Evolutionary conservation across 2,329 filamentous ascomycete genomes (phyloP).

Genomic region (Aspergillus sp.): DNA sequence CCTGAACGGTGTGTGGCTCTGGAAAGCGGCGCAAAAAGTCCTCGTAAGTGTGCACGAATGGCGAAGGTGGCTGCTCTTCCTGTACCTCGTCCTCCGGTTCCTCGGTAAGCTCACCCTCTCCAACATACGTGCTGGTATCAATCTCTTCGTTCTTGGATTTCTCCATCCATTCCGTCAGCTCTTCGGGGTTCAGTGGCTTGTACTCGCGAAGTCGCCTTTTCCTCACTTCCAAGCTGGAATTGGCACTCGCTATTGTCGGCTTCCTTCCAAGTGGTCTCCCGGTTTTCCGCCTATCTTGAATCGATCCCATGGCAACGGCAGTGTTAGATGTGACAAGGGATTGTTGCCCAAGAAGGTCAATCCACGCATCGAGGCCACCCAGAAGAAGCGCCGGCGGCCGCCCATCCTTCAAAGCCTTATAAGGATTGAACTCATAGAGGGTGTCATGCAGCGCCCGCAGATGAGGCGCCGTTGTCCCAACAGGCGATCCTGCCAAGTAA

Average conservation of each 20-base stretch:
- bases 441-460: constrained; percentile 75
- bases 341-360: constrained; percentile 72
- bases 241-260: constrained; percentile 51
- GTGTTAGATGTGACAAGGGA: constrained; percentile 61
- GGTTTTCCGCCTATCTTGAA: constrained; percentile 42
- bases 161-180: constrained; percentile 78
- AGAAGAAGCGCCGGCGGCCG: constrained; percentile 72
- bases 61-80: constrained; percentile 46
- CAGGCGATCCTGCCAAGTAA: constrained; percentile 54
- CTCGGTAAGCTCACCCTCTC: constrained; percentile 39
- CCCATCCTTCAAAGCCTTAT: constrained; percentile 65
- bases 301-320: constrained; percentile 48
- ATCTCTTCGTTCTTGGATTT: constrained; percentile 68
- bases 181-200: constrained; percentile 74
- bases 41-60: constrained; percentile 69
- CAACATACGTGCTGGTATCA: constrained; percentile 39
- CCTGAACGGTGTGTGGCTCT: constrained; percentile 60
- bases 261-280: constrained; percentile 53
- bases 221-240: constrained; percentile 54
- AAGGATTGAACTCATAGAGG: constrained; percentile 78
- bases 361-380: constrained; percentile 85
- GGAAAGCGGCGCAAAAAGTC: constrained; percentile 84
- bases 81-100: constrained; percentile 45
- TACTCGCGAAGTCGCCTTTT: constrained; percentile 59
- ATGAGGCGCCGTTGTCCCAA: constrained; percentile 51